Evolutionary conservation across 2,329 filamentous ascomycete genomes (phyloP).

Genomic region (Elsinoe arachidis): DNA sequence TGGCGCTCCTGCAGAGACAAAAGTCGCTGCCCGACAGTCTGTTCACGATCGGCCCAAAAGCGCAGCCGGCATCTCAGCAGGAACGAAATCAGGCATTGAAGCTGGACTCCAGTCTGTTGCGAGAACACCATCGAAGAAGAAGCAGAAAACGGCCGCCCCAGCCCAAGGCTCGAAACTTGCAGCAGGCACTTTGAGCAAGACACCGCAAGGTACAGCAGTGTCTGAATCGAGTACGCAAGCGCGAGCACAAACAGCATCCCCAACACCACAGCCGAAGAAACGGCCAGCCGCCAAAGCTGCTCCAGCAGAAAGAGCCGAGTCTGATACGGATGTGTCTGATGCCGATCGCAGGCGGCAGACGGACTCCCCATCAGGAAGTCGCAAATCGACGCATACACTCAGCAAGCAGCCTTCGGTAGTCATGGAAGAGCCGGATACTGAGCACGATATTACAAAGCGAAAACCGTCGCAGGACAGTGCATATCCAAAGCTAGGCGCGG

Average conservation of each 20-base stretch:
- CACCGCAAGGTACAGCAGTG: conserved; percentile 43
- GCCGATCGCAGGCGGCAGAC: conserved; percentile 26
- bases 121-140: conserved; percentile 34
- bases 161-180: conserved; percentile 35
- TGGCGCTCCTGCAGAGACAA: conserved; percentile 23
- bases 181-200: conserved; percentile 44
- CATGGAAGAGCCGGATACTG: conserved; percentile 25
- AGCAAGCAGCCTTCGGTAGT: conserved; percentile 29
- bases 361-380: conserved; percentile 21
- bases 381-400: conserved; percentile 19
- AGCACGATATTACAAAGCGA: conserved; percentile 19
- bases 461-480: conserved; percentile 1
- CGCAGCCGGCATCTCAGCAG: conserved; percentile 20
- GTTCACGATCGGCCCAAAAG: conserved; percentile 25
- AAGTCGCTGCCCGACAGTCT: conserved; percentile 20
- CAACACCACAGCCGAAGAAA: conserved; percentile 12
- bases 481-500: not conserved
- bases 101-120: conserved; percentile 30
- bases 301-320: not conserved
- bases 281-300: conserved; percentile 2
- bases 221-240: conserved; percentile 10
- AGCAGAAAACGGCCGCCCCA: conserved; percentile 29
- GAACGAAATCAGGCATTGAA: conserved; percentile 22
- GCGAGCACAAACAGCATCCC: not conserved
- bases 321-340: conserved; percentile 18